phyloP scores from a whole-genome alignment of 1,284 basidiomycete species.

The Irpex sp. region DNA sequence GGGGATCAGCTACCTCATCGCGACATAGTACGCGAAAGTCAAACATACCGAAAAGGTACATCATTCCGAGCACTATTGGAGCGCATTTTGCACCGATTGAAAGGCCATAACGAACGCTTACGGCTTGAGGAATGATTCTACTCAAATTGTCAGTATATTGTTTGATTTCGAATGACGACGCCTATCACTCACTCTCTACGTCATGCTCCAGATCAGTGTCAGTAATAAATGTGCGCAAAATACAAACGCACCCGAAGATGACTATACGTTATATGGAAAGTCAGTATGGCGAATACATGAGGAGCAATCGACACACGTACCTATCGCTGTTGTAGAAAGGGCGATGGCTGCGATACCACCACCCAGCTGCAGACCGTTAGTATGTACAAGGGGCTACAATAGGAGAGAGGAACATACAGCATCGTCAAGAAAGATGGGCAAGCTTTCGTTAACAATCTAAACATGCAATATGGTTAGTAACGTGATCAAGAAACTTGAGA shows the following conservation, averaged over 20 bases:
- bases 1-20: neutral
- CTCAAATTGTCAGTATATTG: neutral
- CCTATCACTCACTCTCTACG: slow-evolving; percentile 42
- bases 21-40: neutral
- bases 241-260: slow-evolving; percentile 69
- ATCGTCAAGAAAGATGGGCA: slow-evolving; percentile 92
- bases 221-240: neutral
- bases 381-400: slow-evolving; percentile 12
- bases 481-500: neutral
- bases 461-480: neutral
- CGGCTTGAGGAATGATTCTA: slow-evolving; percentile 85
- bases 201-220: neutral
- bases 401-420: slow-evolving; percentile 49
- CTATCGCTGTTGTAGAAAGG: slow-evolving; percentile 82
- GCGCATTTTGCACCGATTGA: slow-evolving; percentile 86
- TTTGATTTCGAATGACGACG: neutral
- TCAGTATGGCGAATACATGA: neutral
- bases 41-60: slow-evolving; percentile 71
- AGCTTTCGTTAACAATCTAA: slow-evolving; percentile 86
- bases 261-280: slow-evolving; percentile 35
- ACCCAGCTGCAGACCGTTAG: slow-evolving; percentile 49
- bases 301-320: slow-evolving; percentile 34
- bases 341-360: slow-evolving; percentile 83
- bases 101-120: slow-evolving; percentile 89
- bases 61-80: slow-evolving; percentile 75